Evolutionary conservation across 2,329 filamentous ascomycete species (phyloP), one percentile per base, ranked within the genome.

Genomic region (Fusarium caatingaense): DNA sequence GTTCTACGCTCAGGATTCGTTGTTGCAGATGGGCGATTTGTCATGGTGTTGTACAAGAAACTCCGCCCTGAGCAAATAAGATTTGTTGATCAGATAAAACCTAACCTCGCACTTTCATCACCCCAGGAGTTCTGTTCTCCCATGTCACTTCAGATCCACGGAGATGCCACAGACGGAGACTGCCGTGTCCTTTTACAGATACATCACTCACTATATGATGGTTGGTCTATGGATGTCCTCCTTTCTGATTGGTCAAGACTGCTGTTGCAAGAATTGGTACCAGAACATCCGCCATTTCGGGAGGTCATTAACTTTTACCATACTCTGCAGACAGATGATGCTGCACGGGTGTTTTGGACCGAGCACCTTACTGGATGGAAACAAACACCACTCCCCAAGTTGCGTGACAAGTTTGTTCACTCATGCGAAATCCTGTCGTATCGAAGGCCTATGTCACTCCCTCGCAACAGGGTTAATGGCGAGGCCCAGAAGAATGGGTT

Each of bases 161-260:
- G 72, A 15, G 32, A 54, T 10, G 20, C 72, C 10, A 20, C 69
- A 20, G 21, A 30, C 11, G 51, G 75, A 7, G 57, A 76, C 5
- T 73, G 76, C 32, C 71, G 81, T 11, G 51, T 77, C 6, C 78
- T 87, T 13, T 56, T 93, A 46, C 84, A 91, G 15, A 82, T 97
- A 0, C 94, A 97, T 76, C 94, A 98, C 79, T 89, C 93, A 1
- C 78, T 97, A 2, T 98, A 97, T 75, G 94, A 98, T 78, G 94
- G 94, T n/a, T 98, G 94, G 94, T 94, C 93, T 0, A 86, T 94
- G 75, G 92, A 97, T 54, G 82, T 95, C 30, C 79, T 97, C 0
- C 72, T 93, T 16, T 81, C 85, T 27, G 93, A 97, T 76, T 80
- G 97, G 7, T 83, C 86, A 6, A 74, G 73, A 0, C 69, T 91